Conservation (phyloP, 345 rosid species). For the Salix koriyanagi region DNA sequence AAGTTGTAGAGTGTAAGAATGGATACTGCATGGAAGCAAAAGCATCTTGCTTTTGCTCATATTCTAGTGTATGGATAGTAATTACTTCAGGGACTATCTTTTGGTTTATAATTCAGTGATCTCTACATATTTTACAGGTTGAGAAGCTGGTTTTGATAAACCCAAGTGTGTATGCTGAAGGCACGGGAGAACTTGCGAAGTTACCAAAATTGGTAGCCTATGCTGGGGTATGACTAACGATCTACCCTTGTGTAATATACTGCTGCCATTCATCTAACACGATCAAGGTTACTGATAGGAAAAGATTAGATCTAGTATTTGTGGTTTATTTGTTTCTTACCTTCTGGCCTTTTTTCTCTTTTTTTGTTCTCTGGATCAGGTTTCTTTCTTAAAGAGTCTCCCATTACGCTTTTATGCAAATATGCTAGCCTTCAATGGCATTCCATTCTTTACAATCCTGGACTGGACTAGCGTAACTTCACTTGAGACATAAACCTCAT, state of each 20-base stretch:
- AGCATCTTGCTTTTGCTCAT: not conserved
- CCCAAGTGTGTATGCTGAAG: conserved; percentile 90
- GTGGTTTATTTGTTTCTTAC: not conserved
- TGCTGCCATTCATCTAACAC: conserved; percentile 3
- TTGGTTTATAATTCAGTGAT: not conserved
- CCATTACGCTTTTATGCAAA: conserved; percentile 63
- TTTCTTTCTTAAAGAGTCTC: conserved; percentile 63
- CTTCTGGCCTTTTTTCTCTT: not conserved
- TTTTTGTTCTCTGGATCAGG: conserved; percentile 28
- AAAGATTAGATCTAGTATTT: not conserved
- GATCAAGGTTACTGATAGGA: not conserved
- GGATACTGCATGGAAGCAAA: no score
- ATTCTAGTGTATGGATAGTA: not conserved
- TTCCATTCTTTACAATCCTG: conserved; percentile 51
- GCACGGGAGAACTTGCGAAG: conserved; percentile 75
- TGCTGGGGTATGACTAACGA: conserved; percentile 58
- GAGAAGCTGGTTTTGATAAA: conserved; percentile 74
- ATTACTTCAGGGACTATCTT: not conserved
- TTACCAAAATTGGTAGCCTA: conserved; percentile 72
- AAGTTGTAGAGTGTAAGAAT: not conserved
- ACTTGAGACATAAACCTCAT: not conserved
- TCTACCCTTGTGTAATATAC: not conserved
- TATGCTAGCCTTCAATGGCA: conserved; percentile 47
- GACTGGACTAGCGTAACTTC: conserved; percentile 76
- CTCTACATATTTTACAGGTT: conserved; percentile 36